Evolutionary conservation across 257 asterid species (phyloP).

Genomic region (Ligustrum vulgare): DNA sequence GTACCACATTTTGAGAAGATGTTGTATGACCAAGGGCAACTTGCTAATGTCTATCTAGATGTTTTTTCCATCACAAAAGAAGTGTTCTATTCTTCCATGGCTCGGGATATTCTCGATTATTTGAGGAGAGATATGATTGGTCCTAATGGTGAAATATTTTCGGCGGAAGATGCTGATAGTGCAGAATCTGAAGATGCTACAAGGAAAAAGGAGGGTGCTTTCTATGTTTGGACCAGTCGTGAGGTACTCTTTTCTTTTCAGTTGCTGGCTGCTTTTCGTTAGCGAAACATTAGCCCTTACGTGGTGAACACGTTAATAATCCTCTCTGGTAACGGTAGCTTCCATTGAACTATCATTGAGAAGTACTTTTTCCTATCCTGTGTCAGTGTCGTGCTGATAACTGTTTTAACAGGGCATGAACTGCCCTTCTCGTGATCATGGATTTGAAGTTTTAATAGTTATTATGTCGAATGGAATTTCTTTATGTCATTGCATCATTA

Average conservation of each 20-base stretch:
- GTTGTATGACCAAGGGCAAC: conserved; percentile 98
- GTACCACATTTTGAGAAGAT: conserved; percentile 99
- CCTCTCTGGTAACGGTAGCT: background rate
- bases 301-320: background rate
- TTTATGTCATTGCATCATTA: background rate
- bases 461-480: background rate
- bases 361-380: background rate
- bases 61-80: conserved; percentile 74
- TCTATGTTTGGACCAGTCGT: conserved; percentile 75
- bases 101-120: conserved; percentile 85
- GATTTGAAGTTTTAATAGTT: background rate
- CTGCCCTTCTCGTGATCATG: background rate
- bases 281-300: background rate
- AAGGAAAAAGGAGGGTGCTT: conserved; percentile 88
- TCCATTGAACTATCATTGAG: background rate
- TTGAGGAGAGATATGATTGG: conserved; percentile 95
- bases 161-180: conserved; percentile 99
- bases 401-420: background rate
- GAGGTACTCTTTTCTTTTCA: conserved; percentile 53
- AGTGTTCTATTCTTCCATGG: conserved; percentile 49
- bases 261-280: background rate
- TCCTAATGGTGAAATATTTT: conserved; percentile 78
- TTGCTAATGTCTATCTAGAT: conserved; percentile 70
- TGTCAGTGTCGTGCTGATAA: background rate
- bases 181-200: conserved; percentile 71